Evolutionary conservation across 129 eudicot species (phyloP).

Genomic region (Glebionis coronaria): DNA sequence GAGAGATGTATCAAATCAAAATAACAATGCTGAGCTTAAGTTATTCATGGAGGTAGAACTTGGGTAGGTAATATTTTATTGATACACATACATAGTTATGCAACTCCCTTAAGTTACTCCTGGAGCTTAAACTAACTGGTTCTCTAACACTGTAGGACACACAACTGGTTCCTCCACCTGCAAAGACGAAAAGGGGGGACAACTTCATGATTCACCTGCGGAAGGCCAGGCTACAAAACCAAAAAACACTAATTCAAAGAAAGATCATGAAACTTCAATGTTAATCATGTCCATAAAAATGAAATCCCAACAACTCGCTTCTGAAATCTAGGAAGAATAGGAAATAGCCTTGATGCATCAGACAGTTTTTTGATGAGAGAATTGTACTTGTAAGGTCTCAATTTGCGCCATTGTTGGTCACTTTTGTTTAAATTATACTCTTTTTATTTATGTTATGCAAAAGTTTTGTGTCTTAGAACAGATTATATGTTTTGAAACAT

Average conservation of each 20-base stretch:
- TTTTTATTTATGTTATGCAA: neutral
- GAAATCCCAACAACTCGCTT: slow-evolving; percentile 57
- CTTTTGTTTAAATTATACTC: slow-evolving; percentile 1
- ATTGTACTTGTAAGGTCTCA: neutral
- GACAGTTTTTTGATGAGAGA: neutral
- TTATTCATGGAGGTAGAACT: slow-evolving; percentile 77
- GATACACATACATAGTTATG: slow-evolving; percentile 1
- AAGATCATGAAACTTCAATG: slow-evolving; percentile 59
- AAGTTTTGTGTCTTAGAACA: too few species aligned
- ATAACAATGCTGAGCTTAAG: slow-evolving; percentile 58
- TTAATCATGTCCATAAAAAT: slow-evolving; percentile 67
- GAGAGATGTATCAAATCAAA: slow-evolving; percentile 37
- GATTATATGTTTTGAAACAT: too few species aligned
- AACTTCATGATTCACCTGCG: neutral
- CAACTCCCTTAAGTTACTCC: too few species aligned
- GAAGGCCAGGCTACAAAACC: slow-evolving; percentile 3
- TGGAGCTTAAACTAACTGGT: too few species aligned
- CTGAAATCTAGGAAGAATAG: neutral
- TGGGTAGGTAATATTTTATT: slow-evolving; percentile 49
- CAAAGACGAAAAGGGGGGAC: slow-evolving; percentile 66
- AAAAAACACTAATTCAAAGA: slow-evolving; percentile 32
- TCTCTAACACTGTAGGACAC: slow-evolving; percentile 51
- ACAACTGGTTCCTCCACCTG: slow-evolving; percentile 64
- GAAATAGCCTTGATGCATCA: slow-evolving; percentile 8
- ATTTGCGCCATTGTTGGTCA: neutral